A percentile compares a stretch with the other conserved stretches of the same genome.
phyloP scores from a whole-genome alignment of 768 basidiomycete species.

The Russula ochroleuca region DNA sequence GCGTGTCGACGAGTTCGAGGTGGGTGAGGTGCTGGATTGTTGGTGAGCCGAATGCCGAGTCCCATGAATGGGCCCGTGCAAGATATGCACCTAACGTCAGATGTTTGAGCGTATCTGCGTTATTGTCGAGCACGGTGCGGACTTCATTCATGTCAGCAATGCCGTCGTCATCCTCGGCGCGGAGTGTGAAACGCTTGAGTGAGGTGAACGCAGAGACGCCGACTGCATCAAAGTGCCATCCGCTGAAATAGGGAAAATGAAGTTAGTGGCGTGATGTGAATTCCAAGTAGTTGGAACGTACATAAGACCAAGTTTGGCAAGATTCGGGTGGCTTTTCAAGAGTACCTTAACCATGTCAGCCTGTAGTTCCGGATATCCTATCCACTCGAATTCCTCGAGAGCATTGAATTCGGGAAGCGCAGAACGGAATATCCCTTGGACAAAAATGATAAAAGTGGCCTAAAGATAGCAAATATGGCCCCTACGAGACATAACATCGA shows the following conservation, averaged over 20 bases:
- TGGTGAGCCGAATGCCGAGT: slow-evolving; percentile 55
- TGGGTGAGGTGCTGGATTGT: slow-evolving; percentile 65
- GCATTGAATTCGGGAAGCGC: slow-evolving; percentile 60
- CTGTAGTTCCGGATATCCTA: slow-evolving; percentile 68
- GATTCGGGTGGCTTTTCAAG: slow-evolving; percentile 48
- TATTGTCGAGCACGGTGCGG: slow-evolving; percentile 57
- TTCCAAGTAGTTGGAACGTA: slow-evolving; percentile 30
- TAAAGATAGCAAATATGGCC: slow-evolving; percentile 50
- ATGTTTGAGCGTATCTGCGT: slow-evolving; percentile 52
- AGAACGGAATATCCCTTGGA: slow-evolving; percentile 55
- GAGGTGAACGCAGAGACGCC: slow-evolving; percentile 60
- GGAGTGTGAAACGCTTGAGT: slow-evolving; percentile 60
- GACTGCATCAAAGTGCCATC: slow-evolving; percentile 71
- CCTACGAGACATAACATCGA: slow-evolving; percentile 56
- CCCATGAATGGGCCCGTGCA: slow-evolving; percentile 60
- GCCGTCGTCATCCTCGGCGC: slow-evolving; percentile 68
- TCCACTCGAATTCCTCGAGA: slow-evolving; percentile 66
- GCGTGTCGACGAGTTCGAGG: slow-evolving; percentile 65
- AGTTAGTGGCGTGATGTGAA: background rate
- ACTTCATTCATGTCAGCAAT: slow-evolving; percentile 68
- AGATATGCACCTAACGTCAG: slow-evolving; percentile 69
- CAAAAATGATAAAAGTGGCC: slow-evolving; percentile 50
- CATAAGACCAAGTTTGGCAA: slow-evolving; percentile 58
- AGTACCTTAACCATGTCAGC: slow-evolving; percentile 63
- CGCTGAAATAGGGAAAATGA: slow-evolving; percentile 35